Percentiles rank a stretch among this genome's conserved stretches.
Conservation (phyloP, 495 filamentous ascomycete species). For the Podospora pseudoanserina region DNA sequence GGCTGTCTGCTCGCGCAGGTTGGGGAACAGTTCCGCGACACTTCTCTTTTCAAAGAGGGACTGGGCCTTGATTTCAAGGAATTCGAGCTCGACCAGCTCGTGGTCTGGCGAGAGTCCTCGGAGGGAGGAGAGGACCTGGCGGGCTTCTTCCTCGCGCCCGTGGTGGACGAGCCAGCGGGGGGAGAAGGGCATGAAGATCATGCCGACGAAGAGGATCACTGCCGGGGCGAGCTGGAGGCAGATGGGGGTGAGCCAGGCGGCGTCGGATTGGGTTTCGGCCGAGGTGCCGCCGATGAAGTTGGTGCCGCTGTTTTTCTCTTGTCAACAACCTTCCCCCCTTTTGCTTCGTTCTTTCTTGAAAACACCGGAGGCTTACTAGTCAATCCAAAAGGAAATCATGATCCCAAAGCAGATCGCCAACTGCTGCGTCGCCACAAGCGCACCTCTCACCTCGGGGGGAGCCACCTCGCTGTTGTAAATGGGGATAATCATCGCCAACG, state of each 20-base stretch:
- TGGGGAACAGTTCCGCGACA: constrained; percentile 65
- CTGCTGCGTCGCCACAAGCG: constrained; percentile 74
- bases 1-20: constrained; percentile 55
- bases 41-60: constrained; percentile 76
- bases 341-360: too few relatives aligned
- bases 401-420: constrained; percentile 81
- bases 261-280: constrained; percentile 56
- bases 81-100: constrained; percentile 69
- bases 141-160: constrained; percentile 66
- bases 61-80: constrained; percentile 77
- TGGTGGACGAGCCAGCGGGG: constrained; percentile 78
- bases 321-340: not conserved
- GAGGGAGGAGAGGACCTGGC: constrained; percentile 62
- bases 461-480: constrained; percentile 72
- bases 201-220: constrained; percentile 60
- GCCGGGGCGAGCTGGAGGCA: constrained; percentile 61
- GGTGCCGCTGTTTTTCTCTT: constrained; percentile 42
- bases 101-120: constrained; percentile 58
- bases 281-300: constrained; percentile 75
- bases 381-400: constrained; percentile 81
- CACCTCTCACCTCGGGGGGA: constrained; percentile 58
- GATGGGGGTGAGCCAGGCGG: constrained; percentile 66
- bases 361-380: constrained; percentile 46
- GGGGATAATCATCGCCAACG: constrained; percentile 61
- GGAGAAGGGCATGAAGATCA: constrained; percentile 77